A percentile compares a stretch with the other conserved stretches of the same genome.
Conservation (phyloP, 352 stramenopile genomes). For the Phytopythium boreale region DNA sequence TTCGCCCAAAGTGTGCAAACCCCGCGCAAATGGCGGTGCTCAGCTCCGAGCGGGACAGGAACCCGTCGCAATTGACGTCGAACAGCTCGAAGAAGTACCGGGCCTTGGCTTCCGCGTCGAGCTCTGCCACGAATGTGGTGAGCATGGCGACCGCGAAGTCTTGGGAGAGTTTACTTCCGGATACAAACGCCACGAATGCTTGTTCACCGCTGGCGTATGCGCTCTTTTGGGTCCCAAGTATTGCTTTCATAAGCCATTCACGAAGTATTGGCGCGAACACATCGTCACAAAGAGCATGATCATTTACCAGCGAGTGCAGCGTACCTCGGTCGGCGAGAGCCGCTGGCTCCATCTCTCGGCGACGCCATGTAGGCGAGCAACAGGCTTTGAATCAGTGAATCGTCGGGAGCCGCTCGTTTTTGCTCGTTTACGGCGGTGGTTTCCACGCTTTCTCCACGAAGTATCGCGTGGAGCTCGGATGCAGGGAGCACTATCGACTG, state of each 20-base stretch:
- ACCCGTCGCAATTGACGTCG: conserved; percentile 26
- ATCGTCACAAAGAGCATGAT: background rate
- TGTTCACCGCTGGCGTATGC: background rate
- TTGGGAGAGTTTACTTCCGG: conserved; percentile 22
- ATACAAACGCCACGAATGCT: conserved; percentile 8
- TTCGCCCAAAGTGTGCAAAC: conserved; percentile 37
- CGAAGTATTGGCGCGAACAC: background rate
- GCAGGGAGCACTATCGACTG: conserved; percentile 14
- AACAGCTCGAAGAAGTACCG: conserved; percentile 43
- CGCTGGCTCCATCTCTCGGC: conserved; percentile 6
- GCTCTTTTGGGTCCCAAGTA: background rate
- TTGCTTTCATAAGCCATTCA: background rate
- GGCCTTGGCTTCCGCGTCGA: conserved; percentile 27
- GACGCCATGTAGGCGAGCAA: conserved; percentile 24
- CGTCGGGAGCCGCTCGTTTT: conserved; percentile 6
- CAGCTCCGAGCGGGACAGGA: conserved; percentile 28
- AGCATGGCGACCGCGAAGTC: conserved; percentile 32
- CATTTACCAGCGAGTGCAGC: background rate
- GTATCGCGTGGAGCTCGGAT: conserved; percentile 16
- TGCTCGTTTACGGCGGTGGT: background rate
- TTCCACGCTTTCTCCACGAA: conserved; percentile 10
- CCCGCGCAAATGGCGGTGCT: conserved; percentile 31
- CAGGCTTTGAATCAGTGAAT: conserved; percentile 19
- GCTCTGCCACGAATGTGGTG: conserved; percentile 13
- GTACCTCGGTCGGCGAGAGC: background rate